These are phyloP conservation scores for Phialophora chinensis DNA, from an alignment of 2,329 filamentous ascomycete species.

Conservation along the genomic window DNA sequence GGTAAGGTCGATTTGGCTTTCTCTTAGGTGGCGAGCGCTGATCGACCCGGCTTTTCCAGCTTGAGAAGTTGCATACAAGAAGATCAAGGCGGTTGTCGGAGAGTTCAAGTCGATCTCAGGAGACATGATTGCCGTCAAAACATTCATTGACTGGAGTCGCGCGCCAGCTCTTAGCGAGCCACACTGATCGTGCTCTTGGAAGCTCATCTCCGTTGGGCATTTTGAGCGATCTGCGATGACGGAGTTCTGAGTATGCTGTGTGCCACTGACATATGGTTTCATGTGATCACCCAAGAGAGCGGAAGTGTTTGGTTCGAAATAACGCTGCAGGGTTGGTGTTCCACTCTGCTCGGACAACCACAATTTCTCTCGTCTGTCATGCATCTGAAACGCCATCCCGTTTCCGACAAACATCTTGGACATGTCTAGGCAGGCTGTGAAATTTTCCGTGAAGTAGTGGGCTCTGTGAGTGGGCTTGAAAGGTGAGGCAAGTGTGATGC, in stretches of 20 bases:
- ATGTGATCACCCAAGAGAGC: constrained; percentile 11
- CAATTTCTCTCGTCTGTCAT: constrained; percentile 41
- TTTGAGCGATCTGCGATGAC: constrained; percentile 57
- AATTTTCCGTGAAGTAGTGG: constrained; percentile 33
- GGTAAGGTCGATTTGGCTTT: constrained; percentile 40
- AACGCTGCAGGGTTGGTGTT: constrained; percentile 23
- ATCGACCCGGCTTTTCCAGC: constrained; percentile 46
- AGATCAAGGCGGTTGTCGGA: constrained; percentile 53
- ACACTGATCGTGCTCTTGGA: constrained; percentile 64
- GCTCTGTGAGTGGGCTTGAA: constrained; percentile 22
- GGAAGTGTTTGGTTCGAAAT: constrained; percentile 16
- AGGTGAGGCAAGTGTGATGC: constrained; percentile 33
- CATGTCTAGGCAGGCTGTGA: constrained; percentile 28
- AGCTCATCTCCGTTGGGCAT: constrained; percentile 57
- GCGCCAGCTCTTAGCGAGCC: constrained; percentile 56
- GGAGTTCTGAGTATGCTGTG: constrained; percentile 52
- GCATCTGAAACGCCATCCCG: constrained; percentile 51
- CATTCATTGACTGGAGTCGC: constrained; percentile 62
- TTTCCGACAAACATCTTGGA: constrained; percentile 55
- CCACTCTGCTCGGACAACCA: constrained; percentile 37
- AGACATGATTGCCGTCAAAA: constrained; percentile 57
- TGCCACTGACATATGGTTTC: constrained; percentile 25
- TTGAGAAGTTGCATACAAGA: constrained; percentile 59
- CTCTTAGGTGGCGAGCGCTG: constrained; percentile 27
- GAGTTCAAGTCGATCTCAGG: constrained; percentile 60